phyloP scores from a whole-genome alignment of 495 filamentous ascomycete species.

The Cercophora sp. region DNA sequence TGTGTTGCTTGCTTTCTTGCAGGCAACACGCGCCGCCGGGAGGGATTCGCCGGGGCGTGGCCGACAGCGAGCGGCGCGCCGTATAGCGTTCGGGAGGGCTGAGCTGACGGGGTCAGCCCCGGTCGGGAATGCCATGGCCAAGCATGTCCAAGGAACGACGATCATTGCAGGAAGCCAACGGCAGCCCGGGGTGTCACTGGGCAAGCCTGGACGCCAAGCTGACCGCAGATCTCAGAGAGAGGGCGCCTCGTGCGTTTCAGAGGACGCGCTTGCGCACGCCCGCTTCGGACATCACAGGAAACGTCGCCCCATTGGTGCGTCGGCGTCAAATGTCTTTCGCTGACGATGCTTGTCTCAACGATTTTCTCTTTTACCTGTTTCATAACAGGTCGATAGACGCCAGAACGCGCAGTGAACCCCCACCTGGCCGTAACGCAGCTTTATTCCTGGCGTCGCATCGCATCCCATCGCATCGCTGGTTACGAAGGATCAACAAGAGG shows the following conservation, averaged over 20 bases:
- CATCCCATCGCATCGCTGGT: neutral
- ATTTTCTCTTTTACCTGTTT: neutral
- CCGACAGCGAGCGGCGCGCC: neutral
- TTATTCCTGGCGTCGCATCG: neutral
- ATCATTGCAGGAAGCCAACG: constrained; percentile 1
- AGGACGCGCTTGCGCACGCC: constrained; percentile 1
- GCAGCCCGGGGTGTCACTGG: neutral
- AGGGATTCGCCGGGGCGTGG: neutral
- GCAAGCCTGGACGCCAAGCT: too few species aligned
- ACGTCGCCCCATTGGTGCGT: too few species aligned
- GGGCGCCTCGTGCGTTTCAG: constrained; percentile 5
- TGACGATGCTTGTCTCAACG: neutral
- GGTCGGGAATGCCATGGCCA: neutral
- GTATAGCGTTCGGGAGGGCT: neutral
- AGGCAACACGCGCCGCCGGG: neutral
- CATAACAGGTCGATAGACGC: neutral
- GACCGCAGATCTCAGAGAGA: too few species aligned
- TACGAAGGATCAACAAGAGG: neutral
- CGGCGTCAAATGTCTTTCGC: neutral
- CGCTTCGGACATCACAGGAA: neutral
- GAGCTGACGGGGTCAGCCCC: neutral
- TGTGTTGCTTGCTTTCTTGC: too few species aligned
- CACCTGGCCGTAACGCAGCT: neutral
- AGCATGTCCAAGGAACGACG: neutral
- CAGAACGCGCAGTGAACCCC: neutral